Conservation (phyloP, 768 basidiomycete genomes). For the Rhodocollybia butyracea region DNA sequence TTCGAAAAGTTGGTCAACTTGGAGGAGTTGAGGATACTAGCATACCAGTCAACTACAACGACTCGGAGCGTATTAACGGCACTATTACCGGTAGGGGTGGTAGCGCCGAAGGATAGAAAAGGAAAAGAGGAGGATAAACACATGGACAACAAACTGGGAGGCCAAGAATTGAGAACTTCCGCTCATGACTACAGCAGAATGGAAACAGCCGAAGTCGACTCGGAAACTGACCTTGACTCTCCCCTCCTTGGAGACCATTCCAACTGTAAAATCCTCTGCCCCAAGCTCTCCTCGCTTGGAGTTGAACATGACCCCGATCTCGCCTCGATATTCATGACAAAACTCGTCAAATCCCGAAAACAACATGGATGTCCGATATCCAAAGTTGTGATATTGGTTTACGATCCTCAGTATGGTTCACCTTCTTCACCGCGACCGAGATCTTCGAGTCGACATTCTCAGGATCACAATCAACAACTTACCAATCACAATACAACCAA, state of each 20-base stretch:
- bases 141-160: not conserved
- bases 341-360: conserved; percentile 3
- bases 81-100: not conserved
- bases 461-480: not conserved
- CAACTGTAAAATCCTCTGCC: conserved; percentile 1
- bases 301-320: conserved; percentile 7
- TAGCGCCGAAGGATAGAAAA: not conserved
- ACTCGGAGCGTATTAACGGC: conserved; percentile 6
- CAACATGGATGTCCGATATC: conserved; percentile 4
- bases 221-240: not conserved
- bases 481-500: not conserved
- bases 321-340: conserved; percentile 5
- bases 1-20: not conserved
- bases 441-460: not conserved
- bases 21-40: conserved; percentile 4
- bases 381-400: not conserved
- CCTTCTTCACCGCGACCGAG: not conserved
- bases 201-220: not conserved
- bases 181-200: not conserved
- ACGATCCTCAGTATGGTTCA: conserved; percentile 1
- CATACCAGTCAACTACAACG: conserved; percentile 2
- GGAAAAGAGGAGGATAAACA: not conserved
- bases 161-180: not conserved
- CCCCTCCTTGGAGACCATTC: not conserved
- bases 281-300: not conserved